Conservation (phyloP, 768 basidiomycete genomes). For the Termitomyces sp. region DNA sequence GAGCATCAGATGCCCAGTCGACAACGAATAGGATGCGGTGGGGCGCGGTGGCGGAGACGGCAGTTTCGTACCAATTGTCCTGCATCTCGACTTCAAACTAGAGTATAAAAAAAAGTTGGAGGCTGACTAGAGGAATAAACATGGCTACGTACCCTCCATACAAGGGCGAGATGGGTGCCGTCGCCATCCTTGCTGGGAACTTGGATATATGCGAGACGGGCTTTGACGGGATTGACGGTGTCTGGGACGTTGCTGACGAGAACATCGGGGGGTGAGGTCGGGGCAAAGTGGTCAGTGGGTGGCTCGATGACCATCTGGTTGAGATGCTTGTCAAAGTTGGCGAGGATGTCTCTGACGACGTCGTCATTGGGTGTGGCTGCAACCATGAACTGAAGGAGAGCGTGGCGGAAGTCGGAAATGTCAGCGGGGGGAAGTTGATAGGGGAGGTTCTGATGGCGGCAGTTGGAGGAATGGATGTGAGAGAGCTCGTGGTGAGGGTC, state of each 20-base stretch:
- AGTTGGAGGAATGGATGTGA: constrained; percentile 52
- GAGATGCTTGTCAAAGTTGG: constrained; percentile 44
- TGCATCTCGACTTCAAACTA: constrained; percentile 90
- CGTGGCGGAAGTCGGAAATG: constrained; percentile 39
- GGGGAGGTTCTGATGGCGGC: constrained; percentile 40
- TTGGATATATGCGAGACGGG: constrained; percentile 74
- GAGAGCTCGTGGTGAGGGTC: constrained; percentile 27
- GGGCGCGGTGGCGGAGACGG: constrained; percentile 68
- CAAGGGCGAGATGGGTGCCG: constrained; percentile 58
- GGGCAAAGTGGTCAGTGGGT: constrained; percentile 40
- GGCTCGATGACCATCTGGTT: constrained; percentile 38
- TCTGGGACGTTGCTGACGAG: constrained; percentile 63
- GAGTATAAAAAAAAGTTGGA: not conserved
- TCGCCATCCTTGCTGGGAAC: constrained; percentile 62
- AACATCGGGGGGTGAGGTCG: constrained; percentile 30
- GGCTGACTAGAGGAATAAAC: not conserved
- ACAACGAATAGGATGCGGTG: constrained; percentile 84
- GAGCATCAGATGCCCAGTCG: constrained; percentile 88
- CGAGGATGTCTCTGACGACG: constrained; percentile 42
- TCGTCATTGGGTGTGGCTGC: constrained; percentile 55
- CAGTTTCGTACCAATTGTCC: constrained; percentile 94
- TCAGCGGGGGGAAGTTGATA: constrained; percentile 27
- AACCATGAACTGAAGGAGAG: constrained; percentile 76
- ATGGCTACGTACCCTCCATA: constrained; percentile 62
- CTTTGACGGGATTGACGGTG: constrained; percentile 76